Conservation (phyloP, 805 yeast species). For the Yarrowia bubula region DNA sequence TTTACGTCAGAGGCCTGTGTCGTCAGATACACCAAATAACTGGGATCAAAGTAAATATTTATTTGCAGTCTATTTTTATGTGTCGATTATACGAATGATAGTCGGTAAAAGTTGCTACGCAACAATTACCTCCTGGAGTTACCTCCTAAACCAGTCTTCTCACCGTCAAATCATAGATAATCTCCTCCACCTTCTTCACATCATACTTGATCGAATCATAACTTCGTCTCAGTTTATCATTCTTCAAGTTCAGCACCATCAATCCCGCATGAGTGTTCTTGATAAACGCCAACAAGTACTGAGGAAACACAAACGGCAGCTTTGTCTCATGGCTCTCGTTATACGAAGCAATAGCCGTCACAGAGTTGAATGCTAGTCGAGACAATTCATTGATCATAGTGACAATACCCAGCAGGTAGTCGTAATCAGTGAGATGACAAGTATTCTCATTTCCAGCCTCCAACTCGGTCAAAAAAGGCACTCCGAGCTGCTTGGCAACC, state of each 20-base stretch:
- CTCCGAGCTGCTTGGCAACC: slow-evolving; percentile 13
- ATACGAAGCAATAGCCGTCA: slow-evolving; percentile 32
- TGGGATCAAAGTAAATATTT: too few species aligned
- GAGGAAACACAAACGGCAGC: slow-evolving; percentile 30
- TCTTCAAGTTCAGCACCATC: slow-evolving; percentile 36
- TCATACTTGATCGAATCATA: slow-evolving; percentile 38
- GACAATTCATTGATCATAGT: slow-evolving; percentile 35
- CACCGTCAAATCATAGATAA: slow-evolving; percentile 37
- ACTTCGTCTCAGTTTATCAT: slow-evolving; percentile 37
- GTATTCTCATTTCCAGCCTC: slow-evolving; percentile 23
- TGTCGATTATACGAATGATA: too few species aligned
- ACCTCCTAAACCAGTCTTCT: slow-evolving; percentile 30
- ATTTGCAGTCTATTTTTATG: not conserved
- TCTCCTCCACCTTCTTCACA: slow-evolving; percentile 39
- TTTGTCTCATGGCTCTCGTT: slow-evolving; percentile 11
- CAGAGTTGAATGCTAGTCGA: slow-evolving; percentile 36
- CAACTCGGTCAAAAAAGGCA: slow-evolving; percentile 14
- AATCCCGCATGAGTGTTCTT: slow-evolving; percentile 37
- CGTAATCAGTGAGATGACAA: slow-evolving; percentile 33
- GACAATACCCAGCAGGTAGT: slow-evolving; percentile 36
- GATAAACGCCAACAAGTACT: slow-evolving; percentile 31
- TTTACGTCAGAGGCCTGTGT: too few species aligned
- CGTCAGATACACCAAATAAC: too few species aligned
- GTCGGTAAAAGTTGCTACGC: too few species aligned
- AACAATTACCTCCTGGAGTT: too few species aligned